Conservation (phyloP, 192 early-diverging fungal genomes). For the Kickxella alabastrina region DNA sequence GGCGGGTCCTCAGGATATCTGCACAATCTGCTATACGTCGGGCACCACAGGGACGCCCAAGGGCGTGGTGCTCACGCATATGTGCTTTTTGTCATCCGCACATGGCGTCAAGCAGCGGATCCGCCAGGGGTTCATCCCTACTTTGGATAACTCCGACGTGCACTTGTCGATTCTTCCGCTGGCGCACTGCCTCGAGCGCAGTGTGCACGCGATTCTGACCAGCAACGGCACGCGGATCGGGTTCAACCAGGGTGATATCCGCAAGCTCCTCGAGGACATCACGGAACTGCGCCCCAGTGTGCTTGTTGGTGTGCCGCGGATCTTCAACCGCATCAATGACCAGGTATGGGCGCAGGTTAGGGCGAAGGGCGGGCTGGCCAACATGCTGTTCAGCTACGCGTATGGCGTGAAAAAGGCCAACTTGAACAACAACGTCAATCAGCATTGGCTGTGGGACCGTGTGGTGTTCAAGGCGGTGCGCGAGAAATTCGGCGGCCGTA, state of each 20-base stretch:
- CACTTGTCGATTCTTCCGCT: conserved; percentile 80
- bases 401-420: conserved; percentile 67
- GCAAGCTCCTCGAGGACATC: conserved; percentile 73
- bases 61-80: conserved; percentile 83
- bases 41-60: conserved; percentile 93
- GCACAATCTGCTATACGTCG: conserved; percentile 84
- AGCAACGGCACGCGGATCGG: conserved; percentile 62
- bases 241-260: conserved; percentile 54
- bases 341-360: conserved; percentile 84
- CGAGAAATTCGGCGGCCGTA: conserved; percentile 79
- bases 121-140: conserved; percentile 14
- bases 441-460: conserved; percentile 63
- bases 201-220: conserved; percentile 63
- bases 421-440: conserved; percentile 42
- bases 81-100: conserved; percentile 70
- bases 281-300: conserved; percentile 66
- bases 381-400: conserved; percentile 71
- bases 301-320: conserved; percentile 77
- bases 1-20: conserved; percentile 13
- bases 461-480: conserved; percentile 83
- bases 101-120: conserved; percentile 14
- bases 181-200: conserved; percentile 85
- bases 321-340: conserved; percentile 87
- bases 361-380: conserved; percentile 70
- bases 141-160: conserved; percentile 54